Evolutionary conservation across 441 rosid species (phyloP), one percentile per base, ranked within the genome.

Genomic region (Manihot esculenta): DNA sequence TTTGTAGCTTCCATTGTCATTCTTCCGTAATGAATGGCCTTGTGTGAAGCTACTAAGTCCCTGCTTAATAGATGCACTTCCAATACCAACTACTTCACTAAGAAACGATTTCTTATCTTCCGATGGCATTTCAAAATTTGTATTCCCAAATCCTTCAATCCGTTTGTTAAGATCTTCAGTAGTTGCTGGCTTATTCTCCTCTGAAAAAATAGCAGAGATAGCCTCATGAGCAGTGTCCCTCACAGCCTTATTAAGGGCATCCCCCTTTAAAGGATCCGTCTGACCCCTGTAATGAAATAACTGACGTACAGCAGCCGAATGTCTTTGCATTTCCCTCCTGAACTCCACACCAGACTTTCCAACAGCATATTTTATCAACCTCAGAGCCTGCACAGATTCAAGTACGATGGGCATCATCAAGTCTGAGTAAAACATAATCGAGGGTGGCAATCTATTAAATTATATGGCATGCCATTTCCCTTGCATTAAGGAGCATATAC

Each of bases 251-350:
- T 95, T 95, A 69, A 85, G 94, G 6, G 98, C 94, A 85, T 93
- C 97, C 17, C 99, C 99, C 71, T 95, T 95, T 72, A 95, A 76
- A 67, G 97, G 88, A 85, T 93, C 92, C 33, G 83, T 75, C 76
- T 91, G 88, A 47, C 99, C 99, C 79, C 85, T 89, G 85, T 93
- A 93, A 77, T 93, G 98, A 80, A 87, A 76, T 61, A 95, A 74
- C 82, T 88, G 93, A 15, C 98, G 95, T 13, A 95, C 88, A 10
- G 89, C 91, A n/a, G 82, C 94, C 0, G 98, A 93, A 80, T 93
- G 89, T 66, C 98, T 83, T 82, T 95, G 99, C 97, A 95, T 89
- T 76, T 95, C 99, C 81, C 99, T 84, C 77, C 93, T 89, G 74
- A 95, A 95, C 82, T 93, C 98, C 49, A 74, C 74, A 49, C 98